phyloP scores from a whole-genome alignment of 192 early-diverging fungal species.

The Phlyctochytrium planicorne region DNA sequence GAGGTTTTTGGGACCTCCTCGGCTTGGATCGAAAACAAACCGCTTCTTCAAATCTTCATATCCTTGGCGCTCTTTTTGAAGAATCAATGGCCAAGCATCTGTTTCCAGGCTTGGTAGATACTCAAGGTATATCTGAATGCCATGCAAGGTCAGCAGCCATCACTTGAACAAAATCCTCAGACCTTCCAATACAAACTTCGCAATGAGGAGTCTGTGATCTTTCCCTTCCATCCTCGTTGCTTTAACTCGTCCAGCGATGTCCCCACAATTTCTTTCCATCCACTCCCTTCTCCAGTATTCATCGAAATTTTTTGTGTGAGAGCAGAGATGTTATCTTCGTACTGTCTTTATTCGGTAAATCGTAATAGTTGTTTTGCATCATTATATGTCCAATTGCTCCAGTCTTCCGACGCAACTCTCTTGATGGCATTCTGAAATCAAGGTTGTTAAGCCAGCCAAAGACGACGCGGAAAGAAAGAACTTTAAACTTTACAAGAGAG shows the following conservation, averaged over 20 bases:
- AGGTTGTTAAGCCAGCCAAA: no score
- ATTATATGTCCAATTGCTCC: slow-evolving; percentile 6
- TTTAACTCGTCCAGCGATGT: slow-evolving; percentile 25
- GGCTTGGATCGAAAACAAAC: slow-evolving; percentile 65
- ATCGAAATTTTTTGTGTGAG: no score
- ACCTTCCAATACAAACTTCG: slow-evolving; percentile 50
- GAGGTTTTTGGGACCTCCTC: slow-evolving; percentile 56
- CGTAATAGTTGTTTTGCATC: neutral
- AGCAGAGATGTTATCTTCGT: no score
- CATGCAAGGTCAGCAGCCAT: neutral
- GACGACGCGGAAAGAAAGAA: no score
- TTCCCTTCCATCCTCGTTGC: slow-evolving; percentile 17
- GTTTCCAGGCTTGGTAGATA: slow-evolving; percentile 36
- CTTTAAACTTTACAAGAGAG: no score
- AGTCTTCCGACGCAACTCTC: neutral
- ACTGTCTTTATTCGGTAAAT: neutral
- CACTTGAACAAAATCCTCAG: neutral
- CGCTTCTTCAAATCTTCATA: slow-evolving; percentile 67
- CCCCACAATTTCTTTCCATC: neutral
- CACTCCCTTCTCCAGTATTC: no score
- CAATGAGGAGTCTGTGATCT: slow-evolving; percentile 16
- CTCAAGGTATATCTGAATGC: slow-evolving; percentile 46
- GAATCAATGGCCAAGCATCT: slow-evolving; percentile 53
- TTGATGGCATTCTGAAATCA: slow-evolving; percentile 2
- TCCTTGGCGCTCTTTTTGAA: slow-evolving; percentile 62